A percentile compares a stretch with the other conserved stretches of the same genome.
Conservation (phyloP, 257 asterid genomes). For the Solanum piurae region DNA sequence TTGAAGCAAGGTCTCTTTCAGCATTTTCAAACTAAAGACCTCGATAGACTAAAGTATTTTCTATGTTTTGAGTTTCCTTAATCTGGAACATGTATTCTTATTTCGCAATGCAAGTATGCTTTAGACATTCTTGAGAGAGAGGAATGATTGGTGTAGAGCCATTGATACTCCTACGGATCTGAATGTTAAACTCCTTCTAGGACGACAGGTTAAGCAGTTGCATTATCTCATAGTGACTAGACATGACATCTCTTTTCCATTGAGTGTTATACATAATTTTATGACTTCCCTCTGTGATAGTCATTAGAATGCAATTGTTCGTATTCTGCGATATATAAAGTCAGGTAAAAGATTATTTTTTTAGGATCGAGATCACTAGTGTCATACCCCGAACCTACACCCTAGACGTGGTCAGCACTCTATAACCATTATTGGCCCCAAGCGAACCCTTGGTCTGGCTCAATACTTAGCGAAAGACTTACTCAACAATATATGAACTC, state of each 20-base stretch:
- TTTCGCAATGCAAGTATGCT: not conserved
- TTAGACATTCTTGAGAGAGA: not conserved
- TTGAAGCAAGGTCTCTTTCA: too few relatives aligned
- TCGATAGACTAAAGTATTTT: not conserved
- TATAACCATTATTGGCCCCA: too few relatives aligned
- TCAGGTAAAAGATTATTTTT: too few relatives aligned
- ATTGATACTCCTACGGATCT: not conserved
- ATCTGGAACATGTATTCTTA: not conserved
- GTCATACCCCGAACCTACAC: not conserved
- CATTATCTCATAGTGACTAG: not conserved
- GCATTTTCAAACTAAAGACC: not conserved
- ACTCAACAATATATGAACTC: too few relatives aligned
- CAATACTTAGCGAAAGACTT: too few relatives aligned
- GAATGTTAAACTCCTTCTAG: not conserved
- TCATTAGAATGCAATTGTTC: not conserved
- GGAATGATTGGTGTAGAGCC: not conserved
- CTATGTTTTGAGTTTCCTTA: not conserved
- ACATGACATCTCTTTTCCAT: not conserved
- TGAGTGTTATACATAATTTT: too few relatives aligned
- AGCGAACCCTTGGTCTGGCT: too few relatives aligned
- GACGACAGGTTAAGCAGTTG: too few relatives aligned
- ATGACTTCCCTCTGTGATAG: not conserved
- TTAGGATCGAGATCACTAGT: too few relatives aligned
- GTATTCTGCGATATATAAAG: too few relatives aligned
- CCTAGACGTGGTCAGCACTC: too few relatives aligned